Percentiles rank a stretch among this genome's conserved stretches.
These are phyloP conservation scores for Hibiscus trionum DNA, from an alignment of 345 rosid species.

Conservation along the genomic window DNA sequence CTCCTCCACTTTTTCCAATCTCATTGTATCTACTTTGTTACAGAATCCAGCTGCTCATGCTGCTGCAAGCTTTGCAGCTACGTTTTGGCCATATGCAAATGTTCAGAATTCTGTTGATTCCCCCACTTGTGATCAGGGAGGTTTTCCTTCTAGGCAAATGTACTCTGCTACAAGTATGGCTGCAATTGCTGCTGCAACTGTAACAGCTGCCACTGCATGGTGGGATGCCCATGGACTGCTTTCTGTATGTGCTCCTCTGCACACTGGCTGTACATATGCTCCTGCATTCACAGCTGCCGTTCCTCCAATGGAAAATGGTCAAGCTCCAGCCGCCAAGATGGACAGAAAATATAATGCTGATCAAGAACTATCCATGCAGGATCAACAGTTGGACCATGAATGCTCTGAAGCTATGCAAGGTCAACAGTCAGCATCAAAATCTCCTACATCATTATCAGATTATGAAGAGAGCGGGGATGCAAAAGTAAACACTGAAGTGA, in stretches of 20 bases:
- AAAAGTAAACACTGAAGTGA: slow-evolving; percentile 24
- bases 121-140: slow-evolving; percentile 32
- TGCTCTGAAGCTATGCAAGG: slow-evolving; percentile 47
- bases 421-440: slow-evolving; percentile 46
- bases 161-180: slow-evolving; percentile 54
- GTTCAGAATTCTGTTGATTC: slow-evolving; percentile 44
- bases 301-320: slow-evolving; percentile 30
- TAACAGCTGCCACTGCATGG: slow-evolving; percentile 96
- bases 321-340: slow-evolving; percentile 25
- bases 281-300: slow-evolving; percentile 29
- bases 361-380: slow-evolving; percentile 33
- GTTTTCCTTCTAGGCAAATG: slow-evolving; percentile 33
- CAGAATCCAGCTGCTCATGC: slow-evolving; percentile 86
- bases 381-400: slow-evolving; percentile 33
- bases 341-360: slow-evolving; percentile 25
- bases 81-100: slow-evolving; percentile 64
- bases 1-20: slow-evolving; percentile 70
- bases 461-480: slow-evolving; percentile 50
- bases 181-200: slow-evolving; percentile 81
- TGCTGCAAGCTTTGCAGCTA: slow-evolving; percentile 76
- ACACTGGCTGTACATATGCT: slow-evolving; percentile 41
- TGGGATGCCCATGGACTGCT: slow-evolving; percentile 92
- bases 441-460: slow-evolving; percentile 33
- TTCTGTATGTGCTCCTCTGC: slow-evolving; percentile 66
- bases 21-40: slow-evolving; percentile 51